Base-by-base conservation (phyloP, 2,329 filamentous ascomycete genomes). In the Phaeophleospora eucalypticola region DNA sequence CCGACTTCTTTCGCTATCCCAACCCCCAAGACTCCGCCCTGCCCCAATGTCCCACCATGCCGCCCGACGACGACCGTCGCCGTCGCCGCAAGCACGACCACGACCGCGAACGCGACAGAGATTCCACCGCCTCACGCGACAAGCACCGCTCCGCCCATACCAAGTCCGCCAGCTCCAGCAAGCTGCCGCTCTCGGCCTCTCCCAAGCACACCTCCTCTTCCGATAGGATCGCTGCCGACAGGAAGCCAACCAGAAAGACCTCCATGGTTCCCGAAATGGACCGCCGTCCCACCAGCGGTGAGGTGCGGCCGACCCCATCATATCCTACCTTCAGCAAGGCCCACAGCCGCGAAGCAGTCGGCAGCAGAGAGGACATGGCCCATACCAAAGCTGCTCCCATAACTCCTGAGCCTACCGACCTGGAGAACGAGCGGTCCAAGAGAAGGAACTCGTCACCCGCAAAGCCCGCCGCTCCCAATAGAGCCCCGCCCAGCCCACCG, bases 281-380 rank as follows among this genome's bases (percentile, higher is more conserved):
- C 17, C 66, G 72, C 3, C 64, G 72, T 20, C 24, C 24, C 7
- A 33, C 29, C 4, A 59, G 59, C 46, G 56, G 59, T 53, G 68
- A 66, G 24, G 57, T 58, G 16, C 34, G 66, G 41, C 59, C 67
- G 32, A 67, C 65, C 53, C 58, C 86, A 35, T 84, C 87, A 4
- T 95, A 95, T 64, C 88, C 89, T 1, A 77, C 78, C 9, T 89
- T 94, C 68, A 93, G 87, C 70, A 96, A 94, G 70, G 86, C 86
- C 10, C 88, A 95, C 67, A 94, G 89, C 74, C 93, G 89, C 68
- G 91, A 96, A 71, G 81, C 82, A 36, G 80, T 95, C 44, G 77
- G 81, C 54, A 83, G 81, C 62, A 74, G 66, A 42, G 71, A 72
- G 29, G 65, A 69, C 19, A 44, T 56, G 32, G 42, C 35, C 14